Conservation (phyloP, 306 rosid genomes). For the Arachis stenosperma region DNA sequence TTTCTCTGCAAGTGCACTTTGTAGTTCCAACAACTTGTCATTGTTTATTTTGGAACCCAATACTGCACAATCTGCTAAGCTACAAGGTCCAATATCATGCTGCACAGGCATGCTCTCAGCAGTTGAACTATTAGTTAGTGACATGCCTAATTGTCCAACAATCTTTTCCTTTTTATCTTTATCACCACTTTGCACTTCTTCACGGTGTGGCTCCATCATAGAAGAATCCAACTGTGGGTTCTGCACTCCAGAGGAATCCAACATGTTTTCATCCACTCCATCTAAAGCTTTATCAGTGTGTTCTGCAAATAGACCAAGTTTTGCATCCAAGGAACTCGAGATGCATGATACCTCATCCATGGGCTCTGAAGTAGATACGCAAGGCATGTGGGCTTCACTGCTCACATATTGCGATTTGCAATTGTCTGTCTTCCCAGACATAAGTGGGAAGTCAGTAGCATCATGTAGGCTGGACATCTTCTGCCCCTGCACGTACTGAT, state of each 20-base stretch:
- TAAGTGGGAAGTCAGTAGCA: conserved; percentile 52
- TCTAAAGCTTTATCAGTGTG: conserved; percentile 63
- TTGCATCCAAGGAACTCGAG: conserved; percentile 78
- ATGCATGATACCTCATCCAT: conserved; percentile 98
- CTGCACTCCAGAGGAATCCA: conserved; percentile 82
- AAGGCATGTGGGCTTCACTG: conserved; percentile 57
- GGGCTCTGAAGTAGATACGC: conserved; percentile 65
- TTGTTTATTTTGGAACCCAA: conserved; percentile 59
- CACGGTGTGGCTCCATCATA: conserved; percentile 85
- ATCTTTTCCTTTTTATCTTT: conserved; percentile 72
- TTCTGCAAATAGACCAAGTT: conserved; percentile 65
- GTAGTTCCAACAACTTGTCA: conserved; percentile 67
- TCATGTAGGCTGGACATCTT: conserved; percentile 56
- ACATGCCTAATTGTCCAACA: conserved; percentile 70
- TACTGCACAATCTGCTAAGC: conserved; percentile 50
- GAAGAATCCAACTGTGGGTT: conserved; percentile 80
- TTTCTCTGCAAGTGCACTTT: conserved; percentile 68
- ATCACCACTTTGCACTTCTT: conserved; percentile 56
- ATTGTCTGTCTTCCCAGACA: conserved; percentile 56
- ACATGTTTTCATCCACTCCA: conserved; percentile 90
- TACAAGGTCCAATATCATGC: conserved; percentile 61
- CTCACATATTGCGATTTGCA: conserved; percentile 56
- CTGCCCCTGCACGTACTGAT: conserved; percentile 71
- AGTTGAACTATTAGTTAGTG: conserved; percentile 90
- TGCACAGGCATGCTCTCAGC: conserved; percentile 90